Percentiles rank a stretch among this genome's conserved stretches.
Conservation (phyloP, 148 eudicot genomes). For the Spergularia bocconei region DNA sequence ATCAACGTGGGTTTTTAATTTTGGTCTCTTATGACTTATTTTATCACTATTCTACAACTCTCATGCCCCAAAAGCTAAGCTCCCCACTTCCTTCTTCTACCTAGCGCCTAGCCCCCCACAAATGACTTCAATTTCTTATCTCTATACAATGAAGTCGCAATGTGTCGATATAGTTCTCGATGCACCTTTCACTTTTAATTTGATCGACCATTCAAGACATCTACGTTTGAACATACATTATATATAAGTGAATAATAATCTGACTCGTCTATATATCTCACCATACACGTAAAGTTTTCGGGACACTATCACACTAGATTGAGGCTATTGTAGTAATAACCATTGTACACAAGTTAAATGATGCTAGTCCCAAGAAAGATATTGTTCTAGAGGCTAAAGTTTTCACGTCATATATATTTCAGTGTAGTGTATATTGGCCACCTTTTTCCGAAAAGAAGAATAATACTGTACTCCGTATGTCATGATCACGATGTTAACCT, state of each 20-base stretch:
- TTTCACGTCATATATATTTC: conserved; percentile 16
- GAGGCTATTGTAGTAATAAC: no score
- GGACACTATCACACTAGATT: no score
- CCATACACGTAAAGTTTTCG: no score
- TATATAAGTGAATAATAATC: no score
- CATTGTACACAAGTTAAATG: neutral
- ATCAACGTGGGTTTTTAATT: conserved; percentile 23
- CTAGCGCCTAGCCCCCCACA: neutral
- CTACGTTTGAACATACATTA: no score
- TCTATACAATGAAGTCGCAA: no score
- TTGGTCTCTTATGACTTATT: neutral
- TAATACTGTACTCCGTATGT: neutral
- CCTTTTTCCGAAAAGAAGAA: conserved; percentile 21
- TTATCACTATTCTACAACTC: conserved; percentile 7
- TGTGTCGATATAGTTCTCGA: no score
- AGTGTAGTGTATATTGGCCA: conserved; percentile 14
- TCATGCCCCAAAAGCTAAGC: conserved; percentile 32
- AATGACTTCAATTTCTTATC: no score
- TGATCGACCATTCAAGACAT: no score
- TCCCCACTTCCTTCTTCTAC: neutral
- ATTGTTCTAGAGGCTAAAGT: conserved; percentile 14
- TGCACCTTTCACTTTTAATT: no score
- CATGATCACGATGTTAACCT: conserved; percentile 19
- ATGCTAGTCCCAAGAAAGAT: conserved; percentile 31
- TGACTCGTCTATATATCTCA: no score